Conservation (phyloP, 768 basidiomycete species). For the Collybia sordida region DNA sequence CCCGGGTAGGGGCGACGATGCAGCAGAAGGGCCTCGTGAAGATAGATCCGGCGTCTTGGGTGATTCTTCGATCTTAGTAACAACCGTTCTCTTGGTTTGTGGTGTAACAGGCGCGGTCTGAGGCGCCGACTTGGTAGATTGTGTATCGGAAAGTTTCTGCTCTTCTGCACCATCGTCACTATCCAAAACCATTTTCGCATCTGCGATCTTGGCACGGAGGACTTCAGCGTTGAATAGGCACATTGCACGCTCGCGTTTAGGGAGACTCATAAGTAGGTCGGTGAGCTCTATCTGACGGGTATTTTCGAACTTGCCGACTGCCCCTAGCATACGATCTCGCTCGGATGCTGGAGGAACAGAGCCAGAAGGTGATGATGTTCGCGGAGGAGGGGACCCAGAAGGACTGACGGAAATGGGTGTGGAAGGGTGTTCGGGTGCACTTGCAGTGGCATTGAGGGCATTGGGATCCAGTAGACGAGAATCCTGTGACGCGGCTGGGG, state of each 20-base stretch:
- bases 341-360: slow-evolving; percentile 63
- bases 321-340: slow-evolving; percentile 68
- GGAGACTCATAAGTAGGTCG: slow-evolving; percentile 80
- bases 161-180: slow-evolving; percentile 61
- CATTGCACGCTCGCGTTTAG: slow-evolving; percentile 87
- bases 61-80: slow-evolving; percentile 41
- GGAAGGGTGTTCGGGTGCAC: slow-evolving; percentile 87
- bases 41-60: slow-evolving; percentile 79
- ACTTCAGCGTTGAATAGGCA: slow-evolving; percentile 88
- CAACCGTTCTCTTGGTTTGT: slow-evolving; percentile 52
- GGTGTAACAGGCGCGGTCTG: slow-evolving; percentile 51
- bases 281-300: slow-evolving; percentile 63
- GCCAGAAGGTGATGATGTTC: slow-evolving; percentile 79
- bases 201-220: slow-evolving; percentile 71
- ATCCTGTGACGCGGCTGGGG: slow-evolving; percentile 63
- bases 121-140: slow-evolving; percentile 17
- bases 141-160: slow-evolving; percentile 18
- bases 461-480: slow-evolving; percentile 67
- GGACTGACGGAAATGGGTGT: slow-evolving; percentile 80
- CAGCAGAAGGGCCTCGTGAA: slow-evolving; percentile 70
- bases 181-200: slow-evolving; percentile 81
- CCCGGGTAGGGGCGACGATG: slow-evolving; percentile 66
- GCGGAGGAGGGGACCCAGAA: slow-evolving; percentile 76
- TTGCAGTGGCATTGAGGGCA: slow-evolving; percentile 70
- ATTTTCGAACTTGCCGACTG: slow-evolving; percentile 65